Conservation (phyloP, 192 early-diverging fungal genomes). For the Coemansia sp. region DNA sequence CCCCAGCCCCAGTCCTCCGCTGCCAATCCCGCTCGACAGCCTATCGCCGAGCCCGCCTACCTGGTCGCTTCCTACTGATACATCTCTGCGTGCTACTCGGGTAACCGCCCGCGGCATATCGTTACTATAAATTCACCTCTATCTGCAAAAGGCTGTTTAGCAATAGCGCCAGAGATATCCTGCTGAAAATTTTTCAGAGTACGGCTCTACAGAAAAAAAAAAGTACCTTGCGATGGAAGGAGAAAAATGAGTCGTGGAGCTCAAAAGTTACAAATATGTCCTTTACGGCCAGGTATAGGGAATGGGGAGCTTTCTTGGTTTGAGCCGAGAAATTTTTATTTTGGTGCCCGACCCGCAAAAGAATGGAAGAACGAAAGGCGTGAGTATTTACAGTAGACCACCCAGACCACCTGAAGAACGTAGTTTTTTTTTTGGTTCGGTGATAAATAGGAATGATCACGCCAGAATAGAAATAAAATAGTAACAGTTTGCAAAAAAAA, state of each 20-base stretch:
- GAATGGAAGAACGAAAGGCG: too few species aligned
- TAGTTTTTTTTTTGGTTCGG: neutral
- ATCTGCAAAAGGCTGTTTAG: too few species aligned
- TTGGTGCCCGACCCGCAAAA: too few species aligned
- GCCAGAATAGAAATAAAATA: too few species aligned
- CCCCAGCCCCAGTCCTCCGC: conserved; percentile 32
- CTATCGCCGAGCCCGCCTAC: conserved; percentile 21
- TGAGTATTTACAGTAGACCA: conserved; percentile 8
- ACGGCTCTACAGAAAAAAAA: neutral
- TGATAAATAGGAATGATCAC: too few species aligned
- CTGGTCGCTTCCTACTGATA: conserved; percentile 21
- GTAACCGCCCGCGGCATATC: conserved; percentile 28
- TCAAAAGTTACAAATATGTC: too few species aligned
- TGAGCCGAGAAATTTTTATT: too few species aligned
- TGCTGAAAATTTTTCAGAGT: conserved; percentile 6
- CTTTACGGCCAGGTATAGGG: too few species aligned
- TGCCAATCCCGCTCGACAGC: conserved; percentile 22
- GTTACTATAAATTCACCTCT: neutral
- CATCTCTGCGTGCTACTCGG: conserved; percentile 10
- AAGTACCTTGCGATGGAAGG: neutral
- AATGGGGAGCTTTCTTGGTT: too few species aligned
- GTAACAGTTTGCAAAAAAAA: too few species aligned
- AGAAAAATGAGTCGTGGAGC: neutral
- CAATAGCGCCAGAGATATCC: too few species aligned
- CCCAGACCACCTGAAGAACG: conserved; percentile 2